These are phyloP conservation scores for Ajuga chamaepitys DNA, from an alignment of 257 asterid species.

Conservation along the genomic window DNA sequence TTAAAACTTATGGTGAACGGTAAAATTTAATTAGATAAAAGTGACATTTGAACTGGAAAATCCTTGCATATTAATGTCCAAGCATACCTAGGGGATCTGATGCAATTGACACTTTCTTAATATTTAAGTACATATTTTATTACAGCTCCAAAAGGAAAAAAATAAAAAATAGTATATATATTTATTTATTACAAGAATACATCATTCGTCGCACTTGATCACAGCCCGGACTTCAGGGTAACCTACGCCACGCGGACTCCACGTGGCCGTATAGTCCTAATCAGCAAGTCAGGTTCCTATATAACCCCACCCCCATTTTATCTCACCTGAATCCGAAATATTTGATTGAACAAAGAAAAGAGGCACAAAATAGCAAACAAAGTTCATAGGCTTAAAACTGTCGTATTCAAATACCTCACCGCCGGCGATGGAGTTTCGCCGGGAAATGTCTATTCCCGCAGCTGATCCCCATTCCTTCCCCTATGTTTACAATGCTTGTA, in stretches of 20 bases:
- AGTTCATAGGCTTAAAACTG: background rate
- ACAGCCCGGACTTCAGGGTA: constrained; percentile 21
- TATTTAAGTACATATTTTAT: too few relatives aligned
- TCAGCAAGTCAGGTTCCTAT: constrained; percentile 34
- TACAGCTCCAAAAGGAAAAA: too few relatives aligned
- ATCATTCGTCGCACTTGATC: constrained; percentile 20
- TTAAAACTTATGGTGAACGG: too few relatives aligned
- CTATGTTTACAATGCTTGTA: constrained; percentile 20
- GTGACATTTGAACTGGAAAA: too few relatives aligned
- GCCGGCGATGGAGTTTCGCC: constrained; percentile 37
- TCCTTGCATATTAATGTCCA: too few relatives aligned
- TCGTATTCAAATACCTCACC: background rate
- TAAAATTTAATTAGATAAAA: too few relatives aligned
- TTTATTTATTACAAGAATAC: too few relatives aligned
- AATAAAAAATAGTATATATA: too few relatives aligned
- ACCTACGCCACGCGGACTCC: constrained; percentile 27
- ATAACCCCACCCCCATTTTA: constrained; percentile 17
- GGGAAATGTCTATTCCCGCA: constrained; percentile 34
- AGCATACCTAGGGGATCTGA: too few relatives aligned
- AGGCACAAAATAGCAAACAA: background rate
- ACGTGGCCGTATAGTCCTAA: constrained; percentile 29
- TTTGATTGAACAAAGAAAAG: too few relatives aligned
- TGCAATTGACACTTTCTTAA: too few relatives aligned
- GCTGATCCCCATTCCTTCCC: constrained; percentile 15
- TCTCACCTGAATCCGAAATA: background rate